Evolutionary conservation across 2,329 filamentous ascomycete species (phyloP), one percentile per base, ranked within the genome.

Genomic region (Fusarium sp.): DNA sequence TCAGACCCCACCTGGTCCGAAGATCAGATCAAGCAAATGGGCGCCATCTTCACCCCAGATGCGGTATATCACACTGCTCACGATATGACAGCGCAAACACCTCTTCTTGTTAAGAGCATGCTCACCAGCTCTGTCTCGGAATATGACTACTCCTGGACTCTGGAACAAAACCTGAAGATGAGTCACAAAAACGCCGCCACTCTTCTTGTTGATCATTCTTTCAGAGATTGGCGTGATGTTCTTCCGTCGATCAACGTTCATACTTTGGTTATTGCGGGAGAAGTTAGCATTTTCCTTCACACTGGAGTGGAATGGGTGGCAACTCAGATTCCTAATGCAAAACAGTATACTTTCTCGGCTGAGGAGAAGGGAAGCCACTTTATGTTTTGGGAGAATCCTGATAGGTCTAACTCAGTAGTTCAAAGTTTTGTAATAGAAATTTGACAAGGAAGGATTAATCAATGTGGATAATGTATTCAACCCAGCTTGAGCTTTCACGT

Each of bases 1-100:
- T 55, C 5, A 19, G 43, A 55, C n/a, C 52, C 52, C 7, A 55
- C 20, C 17, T 55, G 52, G 52, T 24, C 52, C 7, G 15, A 55
- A 8, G 52, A 26, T n/a, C 47, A 40, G n/a, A 33, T 32, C 7
- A 11, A 40, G 5, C n/a, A 32, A 6, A 24, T 22, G 3, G 43
- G 22, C 11, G 43, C 52, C 2, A 40, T 55, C 13, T 55, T 55
- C 15, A 24, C 43, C 2, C 43, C 52, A 6, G 52, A 48, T 3
- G 24, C 15, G 4, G 33, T 32, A 10, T 55, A 32, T 32, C 30
- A 48, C 6, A 39, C 43, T 5, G 52, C 52, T 1, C 4, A 19
- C 10, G n/a, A 24, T 5, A 55, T 55, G 43, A 2, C 43, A 48
- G 19, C 44, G n/a, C 11, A 15, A 15, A 19, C 33, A 5, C 33